Percentiles rank a stretch among this genome's conserved stretches.
Evolutionary conservation across 805 yeast species (phyloP).

Genomic region (Ogataea pini): DNA sequence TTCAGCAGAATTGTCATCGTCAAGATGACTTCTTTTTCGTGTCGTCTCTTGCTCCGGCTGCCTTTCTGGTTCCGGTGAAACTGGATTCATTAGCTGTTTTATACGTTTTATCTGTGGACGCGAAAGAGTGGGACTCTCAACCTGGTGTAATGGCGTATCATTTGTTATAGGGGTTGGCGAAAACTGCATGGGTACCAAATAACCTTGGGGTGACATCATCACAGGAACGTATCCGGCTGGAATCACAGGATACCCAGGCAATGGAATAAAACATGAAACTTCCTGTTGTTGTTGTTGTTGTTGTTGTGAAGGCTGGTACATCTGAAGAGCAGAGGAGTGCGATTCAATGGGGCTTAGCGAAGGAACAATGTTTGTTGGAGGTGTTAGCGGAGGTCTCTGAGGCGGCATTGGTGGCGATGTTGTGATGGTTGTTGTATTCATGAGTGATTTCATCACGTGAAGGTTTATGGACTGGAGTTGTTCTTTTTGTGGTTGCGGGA

Average conservation of each 20-base stretch:
- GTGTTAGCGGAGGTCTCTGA: neutral
- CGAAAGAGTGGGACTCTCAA: constrained; percentile 4
- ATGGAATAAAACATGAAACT: constrained; percentile 23
- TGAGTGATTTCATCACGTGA: constrained; percentile 20
- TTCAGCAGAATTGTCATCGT: neutral
- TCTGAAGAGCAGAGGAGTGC: neutral
- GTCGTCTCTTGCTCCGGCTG: neutral
- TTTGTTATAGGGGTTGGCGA: constrained; percentile 19
- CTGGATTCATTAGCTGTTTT: constrained; percentile 20
- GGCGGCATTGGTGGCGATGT: too few species aligned
- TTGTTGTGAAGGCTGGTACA: constrained; percentile 4
- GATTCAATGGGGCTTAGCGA: neutral
- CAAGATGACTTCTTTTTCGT: neutral
- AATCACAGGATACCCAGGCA: constrained; percentile 29
- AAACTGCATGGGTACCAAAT: constrained; percentile 31
- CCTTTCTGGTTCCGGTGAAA: constrained; percentile 11
- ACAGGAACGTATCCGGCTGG: constrained; percentile 33
- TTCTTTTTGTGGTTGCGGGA: constrained; percentile 21
- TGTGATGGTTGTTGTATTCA: constrained; percentile 9
- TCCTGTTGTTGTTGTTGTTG: constrained; percentile 9
- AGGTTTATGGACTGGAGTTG: constrained; percentile 17
- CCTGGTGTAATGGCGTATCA: constrained; percentile 5
- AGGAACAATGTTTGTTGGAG: constrained; percentile 5
- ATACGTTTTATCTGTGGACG: constrained; percentile 10
- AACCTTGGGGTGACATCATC: constrained; percentile 35